Evolutionary conservation across 208 protist species (phyloP).

Genomic region (Leishmania braziliensis): DNA sequence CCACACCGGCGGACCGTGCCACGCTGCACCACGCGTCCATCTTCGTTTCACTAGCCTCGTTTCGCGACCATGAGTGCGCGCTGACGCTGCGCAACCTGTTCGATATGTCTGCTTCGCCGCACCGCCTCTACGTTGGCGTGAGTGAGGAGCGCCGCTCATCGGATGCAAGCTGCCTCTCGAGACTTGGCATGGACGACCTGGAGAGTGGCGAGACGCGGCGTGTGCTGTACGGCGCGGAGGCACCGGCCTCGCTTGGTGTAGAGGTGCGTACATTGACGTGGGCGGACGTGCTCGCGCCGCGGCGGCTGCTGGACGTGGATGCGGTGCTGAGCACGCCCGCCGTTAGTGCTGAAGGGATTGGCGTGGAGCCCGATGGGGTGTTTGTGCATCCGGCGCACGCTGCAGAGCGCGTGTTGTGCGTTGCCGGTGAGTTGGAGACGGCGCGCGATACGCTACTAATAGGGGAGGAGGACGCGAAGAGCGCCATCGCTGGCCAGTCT

Average conservation of each 20-base stretch:
- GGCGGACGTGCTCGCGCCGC: slow-evolving; percentile 7
- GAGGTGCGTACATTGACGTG: slow-evolving; percentile 22
- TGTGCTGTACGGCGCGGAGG: slow-evolving; percentile 31
- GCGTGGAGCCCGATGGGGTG: slow-evolving; percentile 6
- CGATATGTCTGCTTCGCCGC: slow-evolving; percentile 39
- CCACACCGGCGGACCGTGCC: slow-evolving; percentile 23
- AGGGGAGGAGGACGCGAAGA: slow-evolving; percentile 18
- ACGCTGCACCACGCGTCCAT: slow-evolving; percentile 64
- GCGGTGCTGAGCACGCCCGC: background rate
- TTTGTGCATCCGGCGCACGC: slow-evolving; percentile 37
- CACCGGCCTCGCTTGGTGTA: slow-evolving; percentile 11
- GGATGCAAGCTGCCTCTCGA: slow-evolving; percentile 42
- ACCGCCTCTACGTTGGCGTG: slow-evolving; percentile 84
- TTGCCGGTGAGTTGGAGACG: slow-evolving; percentile 38
- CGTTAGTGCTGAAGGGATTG: background rate
- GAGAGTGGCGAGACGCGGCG: slow-evolving; percentile 11
- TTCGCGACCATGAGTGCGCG: slow-evolving; percentile 86
- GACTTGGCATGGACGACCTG: background rate
- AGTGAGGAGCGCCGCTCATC: slow-evolving; percentile 63
- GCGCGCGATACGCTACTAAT: slow-evolving; percentile 36
- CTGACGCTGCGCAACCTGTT: slow-evolving; percentile 83
- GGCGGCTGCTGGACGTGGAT: background rate
- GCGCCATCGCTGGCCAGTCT: slow-evolving; percentile 15
- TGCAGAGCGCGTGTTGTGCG: slow-evolving; percentile 34
- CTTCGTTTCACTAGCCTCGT: slow-evolving; percentile 90